Conservation (phyloP, 805 yeast genomes). For the Geotrichum ghanense region DNA sequence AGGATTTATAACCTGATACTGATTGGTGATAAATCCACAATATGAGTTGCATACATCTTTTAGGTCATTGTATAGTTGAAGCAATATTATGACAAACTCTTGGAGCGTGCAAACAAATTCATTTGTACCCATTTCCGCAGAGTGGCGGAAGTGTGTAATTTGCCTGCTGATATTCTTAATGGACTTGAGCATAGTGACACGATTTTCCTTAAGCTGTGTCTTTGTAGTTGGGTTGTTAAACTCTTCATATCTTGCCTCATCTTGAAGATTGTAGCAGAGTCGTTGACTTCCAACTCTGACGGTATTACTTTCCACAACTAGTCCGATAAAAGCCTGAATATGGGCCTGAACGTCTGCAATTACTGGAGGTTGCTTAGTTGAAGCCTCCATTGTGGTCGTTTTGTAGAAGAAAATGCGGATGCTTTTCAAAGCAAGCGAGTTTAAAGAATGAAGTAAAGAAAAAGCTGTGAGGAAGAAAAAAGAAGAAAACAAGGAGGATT, state of each 20-base stretch:
- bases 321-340: not conserved
- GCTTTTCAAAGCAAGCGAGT: not conserved
- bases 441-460: not conserved
- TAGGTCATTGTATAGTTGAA: not conserved
- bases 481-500: not conserved
- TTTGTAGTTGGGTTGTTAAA: not conserved
- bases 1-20: not conserved
- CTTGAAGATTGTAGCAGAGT: conserved; percentile 1
- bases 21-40: not conserved
- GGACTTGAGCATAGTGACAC: not conserved
- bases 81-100: not conserved
- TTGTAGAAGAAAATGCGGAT: not conserved
- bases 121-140: not conserved
- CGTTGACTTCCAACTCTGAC: not conserved
- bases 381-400: not conserved
- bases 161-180: not conserved
- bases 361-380: not conserved
- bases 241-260: not conserved
- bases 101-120: not conserved
- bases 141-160: not conserved
- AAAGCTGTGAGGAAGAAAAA: not conserved
- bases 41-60: not conserved
- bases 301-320: not conserved
- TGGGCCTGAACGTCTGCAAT: not conserved
- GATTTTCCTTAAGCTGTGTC: not conserved